Conservation (phyloP, 2,329 filamentous ascomycete species). For the Fusarium sp. region DNA sequence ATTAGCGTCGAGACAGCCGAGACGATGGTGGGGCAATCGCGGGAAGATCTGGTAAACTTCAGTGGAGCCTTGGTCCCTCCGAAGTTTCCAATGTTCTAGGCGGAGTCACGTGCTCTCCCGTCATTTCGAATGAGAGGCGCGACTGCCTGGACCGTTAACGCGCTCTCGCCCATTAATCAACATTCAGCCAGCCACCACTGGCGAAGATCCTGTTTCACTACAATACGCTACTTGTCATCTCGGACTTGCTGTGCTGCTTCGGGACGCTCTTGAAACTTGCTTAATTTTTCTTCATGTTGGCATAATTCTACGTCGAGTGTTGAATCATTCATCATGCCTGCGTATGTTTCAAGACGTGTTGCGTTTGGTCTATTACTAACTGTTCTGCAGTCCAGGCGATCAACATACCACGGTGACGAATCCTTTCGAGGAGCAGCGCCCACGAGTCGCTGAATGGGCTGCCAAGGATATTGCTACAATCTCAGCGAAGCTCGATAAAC, state of each 20-base stretch:
- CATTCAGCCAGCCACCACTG: slow-evolving; percentile 20
- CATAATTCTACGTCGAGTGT: slow-evolving; percentile 26
- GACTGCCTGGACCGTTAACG: slow-evolving; percentile 41
- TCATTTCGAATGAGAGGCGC: slow-evolving; percentile 38
- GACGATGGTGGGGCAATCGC: slow-evolving; percentile 25
- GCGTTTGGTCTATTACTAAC: slow-evolving; percentile 31
- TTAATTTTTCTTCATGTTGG: slow-evolving; percentile 42
- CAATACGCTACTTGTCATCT: neutral
- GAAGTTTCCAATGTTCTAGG: neutral
- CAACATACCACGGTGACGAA: slow-evolving; percentile 72
- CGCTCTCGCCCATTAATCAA: slow-evolving; percentile 31
- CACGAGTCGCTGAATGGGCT: slow-evolving; percentile 81
- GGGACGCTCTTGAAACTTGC: neutral
- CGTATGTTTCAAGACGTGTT: slow-evolving; percentile 50
- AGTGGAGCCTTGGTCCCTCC: slow-evolving; percentile 2
- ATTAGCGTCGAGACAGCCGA: neutral
- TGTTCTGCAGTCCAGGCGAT: slow-evolving; percentile 69
- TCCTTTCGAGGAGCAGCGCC: slow-evolving; percentile 80
- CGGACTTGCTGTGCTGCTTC: neutral
- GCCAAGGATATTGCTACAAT: slow-evolving; percentile 91
- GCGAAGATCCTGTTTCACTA: slow-evolving; percentile 10
- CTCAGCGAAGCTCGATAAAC: slow-evolving; percentile 87
- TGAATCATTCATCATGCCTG: slow-evolving; percentile 54
- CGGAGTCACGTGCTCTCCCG: slow-evolving; percentile 48
- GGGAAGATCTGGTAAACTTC: slow-evolving; percentile 24